Evolutionary conservation across 2,329 filamentous ascomycete species (phyloP).

Genomic region (Hypoxylon sp.): DNA sequence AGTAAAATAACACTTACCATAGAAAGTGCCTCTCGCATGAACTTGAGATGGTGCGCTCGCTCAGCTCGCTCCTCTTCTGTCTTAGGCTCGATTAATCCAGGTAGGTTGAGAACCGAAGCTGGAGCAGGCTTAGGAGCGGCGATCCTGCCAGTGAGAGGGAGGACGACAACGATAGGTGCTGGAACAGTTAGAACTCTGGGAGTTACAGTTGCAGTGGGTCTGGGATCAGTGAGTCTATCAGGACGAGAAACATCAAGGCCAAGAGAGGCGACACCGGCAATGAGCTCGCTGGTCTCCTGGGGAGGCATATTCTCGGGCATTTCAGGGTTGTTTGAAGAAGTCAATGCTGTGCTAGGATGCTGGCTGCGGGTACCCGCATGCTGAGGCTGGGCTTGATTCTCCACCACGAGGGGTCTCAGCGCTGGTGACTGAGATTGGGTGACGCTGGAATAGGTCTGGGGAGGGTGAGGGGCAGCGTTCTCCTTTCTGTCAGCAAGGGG

Average conservation of each 20-base stretch:
- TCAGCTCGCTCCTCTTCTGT: conserved; percentile 56
- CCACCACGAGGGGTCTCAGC: conserved; percentile 40
- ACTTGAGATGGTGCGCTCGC: conserved; percentile 64
- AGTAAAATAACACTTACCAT: conserved; percentile 71
- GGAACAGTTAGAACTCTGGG: conserved; percentile 46
- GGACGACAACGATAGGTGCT: conserved; percentile 46
- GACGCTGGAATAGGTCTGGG: conserved; percentile 8
- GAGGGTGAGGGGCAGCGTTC: conserved; percentile 29
- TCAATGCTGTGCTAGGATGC: conserved; percentile 34
- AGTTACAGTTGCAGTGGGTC: conserved; percentile 37
- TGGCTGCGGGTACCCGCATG: conserved; percentile 52
- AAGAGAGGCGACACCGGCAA: conserved; percentile 44
- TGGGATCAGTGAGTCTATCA: conserved; percentile 26
- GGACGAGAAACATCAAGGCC: conserved; percentile 39
- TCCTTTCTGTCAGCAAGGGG: conserved; percentile 36
- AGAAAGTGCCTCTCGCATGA: conserved; percentile 86
- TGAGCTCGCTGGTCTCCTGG: conserved; percentile 37
- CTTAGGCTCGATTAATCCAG: conserved; percentile 53
- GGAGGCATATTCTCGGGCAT: conserved; percentile 29
- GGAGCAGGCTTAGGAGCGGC: conserved; percentile 33
- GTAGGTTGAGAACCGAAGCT: conserved; percentile 40
- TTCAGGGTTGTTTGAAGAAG: conserved; percentile 30
- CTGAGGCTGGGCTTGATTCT: conserved; percentile 45
- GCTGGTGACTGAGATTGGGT: conserved; percentile 32
- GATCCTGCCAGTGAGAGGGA: conserved; percentile 38